Base-by-base conservation (phyloP, 768 basidiomycete genomes). In the Mycena venus region DNA sequence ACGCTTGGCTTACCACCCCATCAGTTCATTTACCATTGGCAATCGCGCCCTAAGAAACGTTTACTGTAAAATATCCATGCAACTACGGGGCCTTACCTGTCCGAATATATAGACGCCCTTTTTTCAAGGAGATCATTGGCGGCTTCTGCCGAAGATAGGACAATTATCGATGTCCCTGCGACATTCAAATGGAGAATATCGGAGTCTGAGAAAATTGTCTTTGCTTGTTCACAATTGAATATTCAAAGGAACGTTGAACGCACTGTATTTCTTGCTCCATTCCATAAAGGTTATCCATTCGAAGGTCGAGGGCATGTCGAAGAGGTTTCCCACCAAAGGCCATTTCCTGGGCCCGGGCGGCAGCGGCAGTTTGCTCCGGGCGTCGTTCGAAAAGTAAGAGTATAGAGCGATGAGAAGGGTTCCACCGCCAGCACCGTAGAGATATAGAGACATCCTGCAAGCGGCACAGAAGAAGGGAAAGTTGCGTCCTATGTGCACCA, bases 61-160 rank as follows among this genome's bases (percentile, higher is more conserved):
- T 68, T 25, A n/a, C n/a, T n/a, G n/a, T n/a, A 63, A 36, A 53
- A 12, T 31, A 23, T 29, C 19, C 60, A 29, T 38, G 19, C 55
- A 31, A 23, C 2, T 6, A 5, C 17, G 3, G 40, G 9, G 32
- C 11, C 80, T 25, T 59, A 80, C 81, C 87, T 79, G 74, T 84
- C 84, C 0, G 86, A 87, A 76, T 88, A 88, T n/a, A 84, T 84
- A 10, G 83, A 63, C 0, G 86, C 85, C 38, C 84, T 78, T 73
- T 85, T 88, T 31, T 86, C 85, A 25, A 88, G 81, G 0, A 88
- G 79, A 1, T 89, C 87, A 10, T 76, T 79, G 1, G 84, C 86
- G 4, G 79, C 80, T 51, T 84, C 75, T 29, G 80, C 76, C 14
- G 82, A 82, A 60, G 86, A 85, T 36, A 89, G 38, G 7, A 88